Conservation (phyloP, 805 yeast species). For the Kazachstania kunashirensis region DNA sequence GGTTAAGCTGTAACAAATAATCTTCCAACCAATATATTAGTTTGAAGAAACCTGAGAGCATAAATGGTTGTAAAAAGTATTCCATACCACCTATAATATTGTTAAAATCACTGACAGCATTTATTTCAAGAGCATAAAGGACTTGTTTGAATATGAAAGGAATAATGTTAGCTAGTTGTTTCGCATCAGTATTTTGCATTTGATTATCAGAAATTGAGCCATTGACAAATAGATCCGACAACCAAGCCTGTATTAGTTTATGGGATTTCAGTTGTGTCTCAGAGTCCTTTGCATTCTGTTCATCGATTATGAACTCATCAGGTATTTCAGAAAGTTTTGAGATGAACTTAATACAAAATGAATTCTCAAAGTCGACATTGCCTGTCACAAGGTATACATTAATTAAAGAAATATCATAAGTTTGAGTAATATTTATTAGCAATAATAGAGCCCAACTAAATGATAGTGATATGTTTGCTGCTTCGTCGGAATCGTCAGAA, state of each 20-base stretch:
- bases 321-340: slow-evolving; percentile 18
- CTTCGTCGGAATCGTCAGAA: slow-evolving; percentile 22
- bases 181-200: slow-evolving; percentile 53
- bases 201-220: slow-evolving; percentile 81
- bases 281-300: slow-evolving; percentile 19
- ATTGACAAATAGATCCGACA: slow-evolving; percentile 67
- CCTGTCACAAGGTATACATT: slow-evolving; percentile 20
- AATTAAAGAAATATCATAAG: slow-evolving; percentile 30
- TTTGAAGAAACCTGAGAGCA: slow-evolving; percentile 48
- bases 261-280: slow-evolving; percentile 20
- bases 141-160: slow-evolving; percentile 72
- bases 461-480: slow-evolving; percentile 53
- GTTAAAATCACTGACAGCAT: slow-evolving; percentile 47
- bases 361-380: slow-evolving; percentile 13
- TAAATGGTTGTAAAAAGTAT: slow-evolving; percentile 72
- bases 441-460: slow-evolving; percentile 54
- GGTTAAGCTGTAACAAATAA: slow-evolving; percentile 30
- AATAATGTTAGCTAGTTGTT: slow-evolving; percentile 57
- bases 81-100: slow-evolving; percentile 71
- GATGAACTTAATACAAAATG: slow-evolving; percentile 28
- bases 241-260: slow-evolving; percentile 56
- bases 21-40: slow-evolving; percentile 42
- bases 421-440: slow-evolving; percentile 32
- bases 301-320: slow-evolving; percentile 20
- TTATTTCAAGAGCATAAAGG: slow-evolving; percentile 43